Conservation (phyloP, 2,329 filamentous ascomycete genomes). For the Fusarium mangiferae region DNA sequence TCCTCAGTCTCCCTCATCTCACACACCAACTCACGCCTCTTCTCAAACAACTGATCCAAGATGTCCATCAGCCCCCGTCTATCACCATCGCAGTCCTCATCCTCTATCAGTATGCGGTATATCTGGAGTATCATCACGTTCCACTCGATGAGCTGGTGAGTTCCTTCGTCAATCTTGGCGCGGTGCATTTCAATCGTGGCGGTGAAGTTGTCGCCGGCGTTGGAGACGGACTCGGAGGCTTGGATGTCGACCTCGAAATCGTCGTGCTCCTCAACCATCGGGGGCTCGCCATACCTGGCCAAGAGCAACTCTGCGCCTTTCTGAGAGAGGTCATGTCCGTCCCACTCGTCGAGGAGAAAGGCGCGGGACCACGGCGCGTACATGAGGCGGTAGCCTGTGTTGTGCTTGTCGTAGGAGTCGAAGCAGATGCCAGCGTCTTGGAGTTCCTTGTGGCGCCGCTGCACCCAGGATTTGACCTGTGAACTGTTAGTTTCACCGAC, state of each 20-base stretch:
- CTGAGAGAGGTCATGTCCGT: neutral
- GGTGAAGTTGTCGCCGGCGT: neutral
- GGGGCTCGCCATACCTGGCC: neutral
- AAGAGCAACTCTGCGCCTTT: neutral
- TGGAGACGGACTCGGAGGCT: neutral
- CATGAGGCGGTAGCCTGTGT: neutral
- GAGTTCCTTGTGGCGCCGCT: neutral
- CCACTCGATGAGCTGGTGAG: neutral
- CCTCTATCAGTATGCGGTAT: neutral
- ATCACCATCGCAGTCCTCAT: neutral
- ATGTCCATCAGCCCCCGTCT: neutral
- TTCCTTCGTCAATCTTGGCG: neutral
- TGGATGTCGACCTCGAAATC: neutral
- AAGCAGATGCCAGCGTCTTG: neutral
- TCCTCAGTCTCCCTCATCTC: neutral
- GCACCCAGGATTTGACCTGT: neutral
- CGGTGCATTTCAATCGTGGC: neutral
- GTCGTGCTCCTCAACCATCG: neutral
- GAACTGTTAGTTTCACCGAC: neutral
- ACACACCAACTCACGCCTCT: neutral
- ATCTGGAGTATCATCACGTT: neutral
- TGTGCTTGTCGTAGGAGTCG: neutral
- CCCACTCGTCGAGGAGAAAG: neutral
- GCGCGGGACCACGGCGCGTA: neutral
- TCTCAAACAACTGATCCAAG: neutral